These are phyloP conservation scores for Suillus paluster DNA, from an alignment of 768 basidiomycete genomes.

Conservation along the genomic window DNA sequence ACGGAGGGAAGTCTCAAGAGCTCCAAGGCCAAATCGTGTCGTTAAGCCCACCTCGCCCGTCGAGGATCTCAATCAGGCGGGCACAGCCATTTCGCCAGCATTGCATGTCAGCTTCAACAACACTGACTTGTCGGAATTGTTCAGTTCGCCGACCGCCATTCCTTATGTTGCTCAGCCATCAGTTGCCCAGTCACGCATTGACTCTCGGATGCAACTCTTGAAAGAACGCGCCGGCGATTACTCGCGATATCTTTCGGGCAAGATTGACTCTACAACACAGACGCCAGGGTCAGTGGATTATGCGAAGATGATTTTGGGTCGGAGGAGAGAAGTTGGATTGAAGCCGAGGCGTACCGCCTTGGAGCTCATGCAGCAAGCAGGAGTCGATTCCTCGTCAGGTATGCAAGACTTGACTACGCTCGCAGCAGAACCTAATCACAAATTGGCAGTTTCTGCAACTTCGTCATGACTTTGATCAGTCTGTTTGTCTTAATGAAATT, in stretches of 20 bases:
- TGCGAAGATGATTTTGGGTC: slow-evolving; percentile 47
- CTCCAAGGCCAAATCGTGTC: background rate
- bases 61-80: background rate
- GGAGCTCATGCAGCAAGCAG: slow-evolving; percentile 36
- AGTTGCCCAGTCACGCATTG: background rate
- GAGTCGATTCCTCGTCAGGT: background rate
- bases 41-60: background rate
- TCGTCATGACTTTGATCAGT: background rate
- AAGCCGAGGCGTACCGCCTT: slow-evolving; percentile 44
- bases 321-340: slow-evolving; percentile 46
- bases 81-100: background rate
- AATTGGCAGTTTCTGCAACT: background rate
- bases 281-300: slow-evolving; percentile 47
- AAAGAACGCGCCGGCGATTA: slow-evolving; percentile 57
- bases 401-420: background rate
- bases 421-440: background rate
- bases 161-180: slow-evolving; percentile 8
- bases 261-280: slow-evolving; percentile 31
- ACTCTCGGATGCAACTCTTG: slow-evolving; percentile 28
- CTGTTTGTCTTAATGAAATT: background rate
- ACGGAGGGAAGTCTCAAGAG: background rate
- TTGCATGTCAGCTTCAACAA: slow-evolving; percentile 4
- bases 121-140: slow-evolving; percentile 10
- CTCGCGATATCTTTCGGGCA: slow-evolving; percentile 43
- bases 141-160: slow-evolving; percentile 8